Conservation (phyloP, 208 protist species). For the Trypanosoma caninum region DNA sequence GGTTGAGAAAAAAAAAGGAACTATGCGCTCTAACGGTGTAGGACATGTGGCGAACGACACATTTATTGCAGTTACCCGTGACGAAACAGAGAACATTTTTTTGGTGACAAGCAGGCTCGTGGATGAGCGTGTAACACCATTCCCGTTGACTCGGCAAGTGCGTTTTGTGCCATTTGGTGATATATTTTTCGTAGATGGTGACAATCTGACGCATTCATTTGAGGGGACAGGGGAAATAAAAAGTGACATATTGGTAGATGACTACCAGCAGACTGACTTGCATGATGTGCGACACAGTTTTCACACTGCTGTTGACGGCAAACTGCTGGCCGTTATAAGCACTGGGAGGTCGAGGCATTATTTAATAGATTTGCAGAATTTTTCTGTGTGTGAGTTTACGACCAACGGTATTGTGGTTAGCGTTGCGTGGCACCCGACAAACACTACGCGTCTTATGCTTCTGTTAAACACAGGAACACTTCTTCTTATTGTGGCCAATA, state of each 20-base stretch:
- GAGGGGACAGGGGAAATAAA: background rate
- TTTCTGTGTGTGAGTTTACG: slow-evolving; percentile 49
- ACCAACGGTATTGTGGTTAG: slow-evolving; percentile 50
- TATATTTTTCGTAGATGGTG: background rate
- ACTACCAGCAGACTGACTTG: background rate
- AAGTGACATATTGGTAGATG: background rate
- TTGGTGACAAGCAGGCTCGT: slow-evolving; percentile 62
- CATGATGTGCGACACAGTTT: slow-evolving; percentile 36
- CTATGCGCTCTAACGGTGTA: slow-evolving; percentile 79
- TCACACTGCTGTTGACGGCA: slow-evolving; percentile 51
- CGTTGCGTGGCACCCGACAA: slow-evolving; percentile 61
- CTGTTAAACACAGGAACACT: slow-evolving; percentile 46
- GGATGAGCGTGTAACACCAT: slow-evolving; percentile 31
- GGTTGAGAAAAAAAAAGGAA: background rate
- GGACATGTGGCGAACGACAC: slow-evolving; percentile 81
- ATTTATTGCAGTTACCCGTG: slow-evolving; percentile 50
- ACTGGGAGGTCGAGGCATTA: slow-evolving; percentile 48
- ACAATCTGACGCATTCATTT: background rate
- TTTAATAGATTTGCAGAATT: slow-evolving; percentile 48
- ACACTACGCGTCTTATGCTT: slow-evolving; percentile 36
- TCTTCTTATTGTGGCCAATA: slow-evolving; percentile 36
- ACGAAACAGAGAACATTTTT: slow-evolving; percentile 37
- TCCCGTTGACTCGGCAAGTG: slow-evolving; percentile 35
- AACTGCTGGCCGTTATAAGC: slow-evolving; percentile 54
- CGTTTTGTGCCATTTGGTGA: slow-evolving; percentile 16